Evolutionary conservation across 352 stramenopile species (phyloP), one percentile per base, ranked within the genome.

Genomic region (Pythium myriotylum): DNA sequence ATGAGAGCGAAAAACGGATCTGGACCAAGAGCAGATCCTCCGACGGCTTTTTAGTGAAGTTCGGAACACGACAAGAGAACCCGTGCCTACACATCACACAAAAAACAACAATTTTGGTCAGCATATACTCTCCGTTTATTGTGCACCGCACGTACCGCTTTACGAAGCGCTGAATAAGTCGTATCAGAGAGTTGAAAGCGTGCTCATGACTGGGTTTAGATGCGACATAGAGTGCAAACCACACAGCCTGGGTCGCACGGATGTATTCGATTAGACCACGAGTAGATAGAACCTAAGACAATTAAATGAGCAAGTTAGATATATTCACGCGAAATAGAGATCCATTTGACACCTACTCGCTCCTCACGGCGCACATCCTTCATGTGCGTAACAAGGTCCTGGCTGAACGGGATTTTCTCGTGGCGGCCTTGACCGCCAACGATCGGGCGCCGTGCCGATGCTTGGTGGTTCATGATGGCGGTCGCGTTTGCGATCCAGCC

Each of bases 81-180:
- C 56, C 56, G 24, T 64, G 56, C 8, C 49, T 59, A 40, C 29
- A 10, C 10, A 10, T 35, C 29, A 35, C 29, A 35, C 29, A 51
- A 32, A 35, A 48, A 13, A 48, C 12, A 8, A 46, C 22, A 40
- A 8, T 40, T 40, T 8, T 14, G 33, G n/a, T n/a, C n/a, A n/a
- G n/a, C n/a, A n/a, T n/a, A n/a, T n/a, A n/a, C n/a, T n/a, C n/a
- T n/a, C 33, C 37, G 17, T 20, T 43, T 17, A 43, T 20, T 43
- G 4, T 14, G 8, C 8, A 40, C 33, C 33, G 8, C 33, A 14
- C 14, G 33, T 40, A 40, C n/a, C n/a, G 16, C 12, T 14, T 19
- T n/a, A 46, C 12, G 40, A 46, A 46, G n/a, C 9, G 40, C 22
- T 22, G 40, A 6, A 46, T n/a, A n/a, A 22, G 40, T 29, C 17